phyloP scores from a whole-genome alignment of 805 yeast genomes.

The Huiozyma sinensis region DNA sequence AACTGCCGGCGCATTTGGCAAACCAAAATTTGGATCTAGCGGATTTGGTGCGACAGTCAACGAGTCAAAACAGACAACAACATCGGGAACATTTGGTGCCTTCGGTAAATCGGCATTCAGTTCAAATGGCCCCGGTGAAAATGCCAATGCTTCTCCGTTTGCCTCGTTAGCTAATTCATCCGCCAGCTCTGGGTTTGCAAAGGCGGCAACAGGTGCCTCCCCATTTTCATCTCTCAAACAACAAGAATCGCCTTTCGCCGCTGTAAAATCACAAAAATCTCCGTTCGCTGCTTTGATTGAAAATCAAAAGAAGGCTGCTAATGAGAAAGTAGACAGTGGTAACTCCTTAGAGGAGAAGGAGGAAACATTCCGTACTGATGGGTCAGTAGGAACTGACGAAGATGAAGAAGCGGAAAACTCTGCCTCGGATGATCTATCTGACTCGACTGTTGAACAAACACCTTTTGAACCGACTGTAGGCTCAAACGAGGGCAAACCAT shows the following conservation, averaged over 20 bases:
- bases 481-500: not conserved
- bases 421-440: constrained; percentile 7
- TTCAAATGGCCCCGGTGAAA: constrained; percentile 5
- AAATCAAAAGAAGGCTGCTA: not conserved
- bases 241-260: constrained; percentile 12
- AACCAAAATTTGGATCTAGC: constrained; percentile 4
- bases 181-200: not conserved
- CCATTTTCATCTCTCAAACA: constrained; percentile 1
- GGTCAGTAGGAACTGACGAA: constrained; percentile 1
- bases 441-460: constrained; percentile 18
- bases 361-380: not conserved
- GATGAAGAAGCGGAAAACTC: constrained; percentile 1
- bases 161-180: too few species aligned
- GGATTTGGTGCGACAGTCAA: constrained; percentile 1
- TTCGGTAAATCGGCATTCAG: constrained; percentile 19
- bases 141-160: not conserved
- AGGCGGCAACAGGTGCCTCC: not conserved
- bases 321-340: too few species aligned
- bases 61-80: not conserved
- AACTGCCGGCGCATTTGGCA: constrained; percentile 7
- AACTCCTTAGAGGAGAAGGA: not conserved
- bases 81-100: constrained; percentile 8
- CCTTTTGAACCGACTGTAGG: constrained; percentile 4
- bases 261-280: constrained; percentile 1
- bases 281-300: constrained; percentile 7